Conservation (phyloP, 129 eudicot genomes). For the Pseudognaphalium luteoalbum region DNA sequence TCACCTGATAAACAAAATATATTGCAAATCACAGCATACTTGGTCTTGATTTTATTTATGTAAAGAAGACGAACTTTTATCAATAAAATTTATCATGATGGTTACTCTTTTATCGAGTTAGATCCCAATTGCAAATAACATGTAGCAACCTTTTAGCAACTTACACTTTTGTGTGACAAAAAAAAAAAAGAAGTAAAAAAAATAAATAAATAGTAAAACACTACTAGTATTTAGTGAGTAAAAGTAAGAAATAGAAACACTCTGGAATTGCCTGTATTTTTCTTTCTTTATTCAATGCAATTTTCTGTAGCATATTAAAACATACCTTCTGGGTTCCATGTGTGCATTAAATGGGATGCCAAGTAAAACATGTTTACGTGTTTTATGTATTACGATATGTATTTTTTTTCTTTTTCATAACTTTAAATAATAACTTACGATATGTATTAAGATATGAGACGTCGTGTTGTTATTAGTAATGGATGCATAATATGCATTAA, state of each 20-base stretch:
- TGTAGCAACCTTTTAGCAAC: no score
- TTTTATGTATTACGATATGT: neutral
- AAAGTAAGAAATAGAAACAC: neutral
- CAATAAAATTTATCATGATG: no score
- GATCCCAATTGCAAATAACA: no score
- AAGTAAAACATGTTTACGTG: slow-evolving; percentile 13
- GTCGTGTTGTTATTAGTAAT: no score
- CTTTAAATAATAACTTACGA: neutral
- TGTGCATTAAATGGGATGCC: slow-evolving; percentile 24
- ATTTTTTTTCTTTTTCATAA: no score
- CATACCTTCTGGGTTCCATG: slow-evolving; percentile 26
- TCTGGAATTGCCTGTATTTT: neutral
- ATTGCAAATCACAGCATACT: no score
- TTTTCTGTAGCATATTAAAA: slow-evolving; percentile 12
- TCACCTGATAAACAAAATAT: no score
- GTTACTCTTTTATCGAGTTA: no score
- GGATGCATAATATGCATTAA: no score
- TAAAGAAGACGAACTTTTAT: no score
- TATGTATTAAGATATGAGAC: no score
- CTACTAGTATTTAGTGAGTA: neutral
- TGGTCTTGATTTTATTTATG: no score
- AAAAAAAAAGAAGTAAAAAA: neutral
- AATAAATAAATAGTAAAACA: neutral
- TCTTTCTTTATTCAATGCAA: neutral
- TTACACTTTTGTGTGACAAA: neutral